These are phyloP conservation scores for Podospora pseudocomata DNA, from an alignment of 495 filamentous ascomycete species.

Conservation along the genomic window DNA sequence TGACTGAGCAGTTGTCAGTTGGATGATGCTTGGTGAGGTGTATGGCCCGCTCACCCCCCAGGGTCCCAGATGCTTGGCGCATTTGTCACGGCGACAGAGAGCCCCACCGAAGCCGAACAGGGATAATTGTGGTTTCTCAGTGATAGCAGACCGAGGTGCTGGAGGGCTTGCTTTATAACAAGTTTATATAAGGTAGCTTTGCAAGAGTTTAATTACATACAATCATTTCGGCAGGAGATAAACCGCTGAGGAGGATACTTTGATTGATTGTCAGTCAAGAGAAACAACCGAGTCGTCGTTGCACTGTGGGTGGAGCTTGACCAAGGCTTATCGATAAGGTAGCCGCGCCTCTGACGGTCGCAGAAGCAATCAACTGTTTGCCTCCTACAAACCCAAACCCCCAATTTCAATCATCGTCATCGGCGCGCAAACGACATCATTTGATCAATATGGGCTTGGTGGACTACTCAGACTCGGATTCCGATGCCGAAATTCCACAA, in stretches of 20 bases:
- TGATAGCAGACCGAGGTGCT: neutral
- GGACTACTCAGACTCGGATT: constrained; percentile 82
- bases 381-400: neutral
- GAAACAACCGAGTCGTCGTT: neutral
- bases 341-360: neutral
- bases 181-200: neutral
- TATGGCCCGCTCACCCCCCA: neutral
- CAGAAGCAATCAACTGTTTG: neutral
- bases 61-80: neutral
- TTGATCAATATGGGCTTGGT: constrained; percentile 62
- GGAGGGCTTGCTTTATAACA: too few relatives aligned
- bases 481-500: constrained; percentile 56
- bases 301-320: neutral
- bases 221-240: too few relatives aligned
- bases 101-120: neutral
- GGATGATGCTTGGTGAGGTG: neutral
- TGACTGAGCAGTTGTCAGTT: neutral
- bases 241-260: too few relatives aligned
- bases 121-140: neutral
- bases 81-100: neutral
- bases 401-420: neutral
- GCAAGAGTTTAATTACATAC: neutral
- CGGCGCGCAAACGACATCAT: neutral
- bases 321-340: neutral
- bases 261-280: neutral